Evolutionary conservation across 495 filamentous ascomycete genomes (phyloP), one percentile per base, ranked within the genome.

Genomic region (Clohesyomyces aquaticus): DNA sequence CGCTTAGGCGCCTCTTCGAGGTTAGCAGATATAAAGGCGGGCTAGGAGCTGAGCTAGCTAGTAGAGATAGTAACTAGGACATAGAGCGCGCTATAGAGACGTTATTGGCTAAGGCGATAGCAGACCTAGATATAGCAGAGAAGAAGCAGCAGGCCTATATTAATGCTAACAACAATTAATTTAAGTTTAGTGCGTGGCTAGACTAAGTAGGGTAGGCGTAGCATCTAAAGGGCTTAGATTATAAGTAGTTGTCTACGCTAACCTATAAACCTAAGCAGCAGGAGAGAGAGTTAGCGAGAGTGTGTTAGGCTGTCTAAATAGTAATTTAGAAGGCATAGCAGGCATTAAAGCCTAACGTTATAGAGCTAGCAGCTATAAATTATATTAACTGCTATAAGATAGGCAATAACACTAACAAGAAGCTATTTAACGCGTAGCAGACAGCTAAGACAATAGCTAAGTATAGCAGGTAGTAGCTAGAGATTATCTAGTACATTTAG

Each of bases 161-260:
- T 49, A 49, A 49, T 11, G 46, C 46, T 49, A 49, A 49, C 19
- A 49, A 49, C 21, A 49, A 49, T 49, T 49, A 49, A 49, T 49
- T 49, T 49, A 21, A 49, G 46, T 49, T 49, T 49, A 49, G 46
- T 19, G 46, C 19, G 21, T 49, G 21, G 46, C 46, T 49, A 49
- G 46, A 49, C 46, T 49, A 49, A 49, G 46, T 19, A 12, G 19
- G 46, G 46, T 49, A 21, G 19, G 46, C 46, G 21, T 21, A 49
- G 46, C 19, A 49, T 49, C 21, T 49, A 49, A 49, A 49, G 46
- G 46, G 46, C 46, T 49, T 49, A 49, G 19, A 49, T 49, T 49
- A 21, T 21, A 49, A 12, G 19, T 49, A 49, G 46, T 49, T 49
- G 19, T 49, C 21, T 12, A 49, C 21, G 19, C 21, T 49, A 21